A percentile compares a stretch with the other conserved stretches of the same genome.
phyloP scores from a whole-genome alignment of 2,329 filamentous ascomycete genomes.

The Mariannaea sp. region DNA sequence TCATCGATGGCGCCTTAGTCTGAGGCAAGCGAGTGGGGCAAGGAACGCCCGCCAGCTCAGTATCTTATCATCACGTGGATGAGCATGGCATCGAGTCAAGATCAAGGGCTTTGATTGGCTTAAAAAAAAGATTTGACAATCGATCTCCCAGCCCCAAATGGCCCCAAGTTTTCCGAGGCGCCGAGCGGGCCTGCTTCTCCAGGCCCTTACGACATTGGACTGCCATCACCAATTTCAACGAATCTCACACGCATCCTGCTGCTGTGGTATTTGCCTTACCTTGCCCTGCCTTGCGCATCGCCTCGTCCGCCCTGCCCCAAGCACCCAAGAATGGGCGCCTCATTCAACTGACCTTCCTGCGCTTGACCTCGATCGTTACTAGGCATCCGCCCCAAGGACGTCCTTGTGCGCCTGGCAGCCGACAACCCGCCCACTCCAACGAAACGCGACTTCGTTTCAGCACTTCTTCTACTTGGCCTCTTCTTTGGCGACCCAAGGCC shows the following conservation, averaged over 20 bases:
- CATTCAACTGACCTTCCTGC: constrained; percentile 13
- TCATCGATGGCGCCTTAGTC: too few species aligned
- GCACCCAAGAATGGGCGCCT: constrained; percentile 27
- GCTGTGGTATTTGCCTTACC: constrained; percentile 16
- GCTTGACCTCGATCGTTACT: constrained; percentile 24
- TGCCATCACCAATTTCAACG: constrained; percentile 24
- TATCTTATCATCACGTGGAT: constrained; percentile 38
- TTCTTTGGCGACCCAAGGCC: not conserved
- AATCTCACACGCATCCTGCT: constrained; percentile 16
- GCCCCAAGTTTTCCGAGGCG: constrained; percentile 12
- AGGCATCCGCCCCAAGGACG: constrained; percentile 2
- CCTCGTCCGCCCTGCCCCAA: not conserved
- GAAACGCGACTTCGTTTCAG: constrained; percentile 1
- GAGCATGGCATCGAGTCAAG: not conserved
- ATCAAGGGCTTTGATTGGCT: constrained; percentile 24
- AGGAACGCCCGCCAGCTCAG: not conserved
- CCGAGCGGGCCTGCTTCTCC: constrained; percentile 28
- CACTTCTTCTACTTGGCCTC: not conserved
- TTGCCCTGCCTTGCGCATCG: constrained; percentile 21
- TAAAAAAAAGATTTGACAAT: constrained; percentile 31
- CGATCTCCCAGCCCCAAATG: constrained; percentile 27
- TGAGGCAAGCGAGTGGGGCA: too few species aligned
- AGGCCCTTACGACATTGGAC: constrained; percentile 25
- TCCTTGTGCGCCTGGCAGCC: constrained; percentile 4
- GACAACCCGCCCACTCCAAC: constrained; percentile 7